Evolutionary conservation across 2,329 filamentous ascomycete genomes (phyloP), one percentile per base, ranked within the genome.

Genomic region (Bipolaris oryzae): DNA sequence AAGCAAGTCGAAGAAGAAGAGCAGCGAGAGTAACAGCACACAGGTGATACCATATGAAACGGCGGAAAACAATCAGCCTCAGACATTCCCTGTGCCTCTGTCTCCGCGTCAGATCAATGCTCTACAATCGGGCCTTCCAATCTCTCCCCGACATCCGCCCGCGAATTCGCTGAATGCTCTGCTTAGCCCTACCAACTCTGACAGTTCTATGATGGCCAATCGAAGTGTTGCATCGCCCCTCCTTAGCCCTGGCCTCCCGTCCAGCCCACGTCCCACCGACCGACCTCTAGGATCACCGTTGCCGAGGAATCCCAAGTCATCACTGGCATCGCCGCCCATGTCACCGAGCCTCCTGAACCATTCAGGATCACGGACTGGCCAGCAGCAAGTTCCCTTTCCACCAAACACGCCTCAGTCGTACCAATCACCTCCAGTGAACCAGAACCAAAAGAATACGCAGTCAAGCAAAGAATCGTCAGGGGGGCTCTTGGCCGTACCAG

Each of bases 1-100:
- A 56, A 92, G 89, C 74, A 78, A 85, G 28, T 93, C 90, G 0
- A 91, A 90, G 73, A 91, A 90, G 80, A 87, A 84, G 71, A 82
- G 80, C 61, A 80, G 79, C 57, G 81, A 81, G 65, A 82, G 80
- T 64, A 82, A 83, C 79, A 84, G 58, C 77, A 82, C 58, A 66
- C 61, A 69, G 46, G 70, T 63, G 52, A 69, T 73, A 31, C 74
- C 66, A 23, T 50, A 62, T 28, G 63, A 68, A 41, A 52, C 60
- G 18, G 39, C 55, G 28, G 63, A 61, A 20, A 55, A 48, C 25
- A 58, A 67, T 15, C 61, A 70, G 15, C 55, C 60, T 21, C 61
- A 67, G 38, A 46, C 59, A 33, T 57, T 58, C 10, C 63, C 67
- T 33, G 59, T 59, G 15, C 63, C 69, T 41, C 58, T 69, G 20